phyloP scores from a whole-genome alignment of 228 moss, liverwort and hornwort species.

The Sphagnum magellanicum region DNA sequence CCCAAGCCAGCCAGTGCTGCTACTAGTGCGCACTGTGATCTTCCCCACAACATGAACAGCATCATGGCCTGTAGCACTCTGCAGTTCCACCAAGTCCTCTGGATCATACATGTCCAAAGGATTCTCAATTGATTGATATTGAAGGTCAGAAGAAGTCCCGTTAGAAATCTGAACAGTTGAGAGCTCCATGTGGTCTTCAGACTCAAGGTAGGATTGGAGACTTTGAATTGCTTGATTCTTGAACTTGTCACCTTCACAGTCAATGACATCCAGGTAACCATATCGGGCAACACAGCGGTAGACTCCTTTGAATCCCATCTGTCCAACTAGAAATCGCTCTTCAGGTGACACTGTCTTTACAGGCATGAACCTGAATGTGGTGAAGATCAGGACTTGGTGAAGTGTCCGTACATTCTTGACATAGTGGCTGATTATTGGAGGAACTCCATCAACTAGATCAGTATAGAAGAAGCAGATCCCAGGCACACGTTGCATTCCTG shows the following conservation, averaged over 20 bases:
- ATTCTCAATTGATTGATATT: constrained; percentile 3
- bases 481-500: constrained; percentile 55
- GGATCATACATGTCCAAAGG: constrained; percentile 29
- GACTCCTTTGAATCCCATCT: constrained; percentile 62
- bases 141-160: constrained; percentile 3
- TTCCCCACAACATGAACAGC: constrained; percentile 66
- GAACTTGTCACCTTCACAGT: constrained; percentile 50
- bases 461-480: constrained; percentile 81
- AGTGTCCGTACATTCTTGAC: constrained; percentile 63
- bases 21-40: constrained; percentile 38
- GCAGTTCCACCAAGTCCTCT: constrained; percentile 48
- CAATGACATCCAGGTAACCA: constrained; percentile 67
- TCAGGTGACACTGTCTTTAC: constrained; percentile 46
- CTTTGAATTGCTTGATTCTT: constrained; percentile 38
- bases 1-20: constrained; percentile 39
- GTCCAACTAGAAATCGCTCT: constrained; percentile 60
- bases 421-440: constrained; percentile 73
- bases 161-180: background rate
- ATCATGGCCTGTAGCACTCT: constrained; percentile 29
- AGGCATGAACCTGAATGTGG: constrained; percentile 54
- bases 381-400: constrained; percentile 72
- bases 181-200: constrained; percentile 28
- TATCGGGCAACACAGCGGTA: constrained; percentile 75
- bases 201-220: constrained; percentile 53
- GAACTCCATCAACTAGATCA: constrained; percentile 64